Percentiles rank a stretch among this genome's conserved stretches.
Evolutionary conservation across 257 asterid genomes (phyloP).

Genomic region (Marsdenia floribunda): DNA sequence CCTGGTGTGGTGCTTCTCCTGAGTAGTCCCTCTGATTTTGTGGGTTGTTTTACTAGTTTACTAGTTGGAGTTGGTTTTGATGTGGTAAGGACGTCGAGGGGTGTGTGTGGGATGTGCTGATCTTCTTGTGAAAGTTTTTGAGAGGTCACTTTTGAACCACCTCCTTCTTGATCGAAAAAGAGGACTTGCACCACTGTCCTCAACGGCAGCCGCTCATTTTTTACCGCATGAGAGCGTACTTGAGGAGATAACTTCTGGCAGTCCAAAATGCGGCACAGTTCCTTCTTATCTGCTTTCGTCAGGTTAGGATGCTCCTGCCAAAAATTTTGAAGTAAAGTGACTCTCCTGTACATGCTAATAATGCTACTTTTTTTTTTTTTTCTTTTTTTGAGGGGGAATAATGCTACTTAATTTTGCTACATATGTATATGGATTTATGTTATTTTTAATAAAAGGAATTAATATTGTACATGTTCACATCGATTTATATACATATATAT

Average conservation of each 20-base stretch:
- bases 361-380: too few relatives aligned
- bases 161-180: slow-evolving; percentile 56
- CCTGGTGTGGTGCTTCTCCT: slow-evolving; percentile 16
- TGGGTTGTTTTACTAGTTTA: slow-evolving; percentile 11
- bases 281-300: slow-evolving; percentile 56
- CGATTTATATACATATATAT: too few relatives aligned
- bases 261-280: slow-evolving; percentile 55
- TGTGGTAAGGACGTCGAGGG: slow-evolving; percentile 29
- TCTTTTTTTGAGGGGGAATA: too few relatives aligned
- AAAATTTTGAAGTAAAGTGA: not conserved
- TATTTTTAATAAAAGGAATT: not conserved
- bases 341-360: too few relatives aligned
- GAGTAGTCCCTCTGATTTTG: slow-evolving; percentile 17
- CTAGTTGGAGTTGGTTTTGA: slow-evolving; percentile 15
- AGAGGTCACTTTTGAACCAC: slow-evolving; percentile 17
- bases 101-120: slow-evolving; percentile 15
- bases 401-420: too few relatives aligned
- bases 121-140: slow-evolving; percentile 22
- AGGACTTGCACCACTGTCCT: slow-evolving; percentile 72
- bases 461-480: too few relatives aligned
- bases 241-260: slow-evolving; percentile 61
- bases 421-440: not conserved
- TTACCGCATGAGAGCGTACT: slow-evolving; percentile 53
- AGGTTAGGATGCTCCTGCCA: slow-evolving; percentile 61
- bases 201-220: slow-evolving; percentile 63